Evolutionary conservation across 116 monocot species (phyloP).

Genomic region (Zostera marina): DNA sequence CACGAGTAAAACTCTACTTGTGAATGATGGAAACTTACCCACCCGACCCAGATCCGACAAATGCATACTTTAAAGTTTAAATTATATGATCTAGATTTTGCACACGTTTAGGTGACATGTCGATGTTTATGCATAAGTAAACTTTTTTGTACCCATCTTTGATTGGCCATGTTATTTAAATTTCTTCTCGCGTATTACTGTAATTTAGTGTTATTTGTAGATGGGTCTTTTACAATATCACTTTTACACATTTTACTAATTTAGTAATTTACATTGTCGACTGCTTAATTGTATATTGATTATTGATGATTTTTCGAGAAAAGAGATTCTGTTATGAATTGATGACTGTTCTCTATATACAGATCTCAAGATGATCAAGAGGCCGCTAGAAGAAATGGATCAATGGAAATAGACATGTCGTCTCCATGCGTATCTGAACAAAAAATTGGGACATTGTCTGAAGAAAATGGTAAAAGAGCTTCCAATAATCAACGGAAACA

Average conservation of each 20-base stretch:
- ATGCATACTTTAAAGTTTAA: no score
- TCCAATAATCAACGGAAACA: slow-evolving; percentile 15
- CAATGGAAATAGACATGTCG: slow-evolving; percentile 12
- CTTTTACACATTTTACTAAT: neutral
- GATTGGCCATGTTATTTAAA: no score
- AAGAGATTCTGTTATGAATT: slow-evolving; percentile 7
- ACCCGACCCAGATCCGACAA: no score
- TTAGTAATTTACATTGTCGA: neutral
- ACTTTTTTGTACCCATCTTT: no score
- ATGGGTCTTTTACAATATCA: no score
- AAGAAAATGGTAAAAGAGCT: slow-evolving; percentile 16
- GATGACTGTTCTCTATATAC: neutral
- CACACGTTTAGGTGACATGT: no score
- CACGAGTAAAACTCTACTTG: no score
- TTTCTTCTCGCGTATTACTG: no score
- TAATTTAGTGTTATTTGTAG: no score
- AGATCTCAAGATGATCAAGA: slow-evolving; percentile 37
- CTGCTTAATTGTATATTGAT: neutral
- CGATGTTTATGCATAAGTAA: no score
- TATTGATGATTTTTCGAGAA: neutral
- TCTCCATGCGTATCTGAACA: slow-evolving; percentile 11
- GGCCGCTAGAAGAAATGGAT: slow-evolving; percentile 16
- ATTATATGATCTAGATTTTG: no score
- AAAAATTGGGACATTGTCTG: slow-evolving; percentile 13
- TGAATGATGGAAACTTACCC: no score